Evolutionary conservation across 2,329 filamentous ascomycete genomes (phyloP).

Genomic region (Hymenotorrendiella dingleyae): DNA sequence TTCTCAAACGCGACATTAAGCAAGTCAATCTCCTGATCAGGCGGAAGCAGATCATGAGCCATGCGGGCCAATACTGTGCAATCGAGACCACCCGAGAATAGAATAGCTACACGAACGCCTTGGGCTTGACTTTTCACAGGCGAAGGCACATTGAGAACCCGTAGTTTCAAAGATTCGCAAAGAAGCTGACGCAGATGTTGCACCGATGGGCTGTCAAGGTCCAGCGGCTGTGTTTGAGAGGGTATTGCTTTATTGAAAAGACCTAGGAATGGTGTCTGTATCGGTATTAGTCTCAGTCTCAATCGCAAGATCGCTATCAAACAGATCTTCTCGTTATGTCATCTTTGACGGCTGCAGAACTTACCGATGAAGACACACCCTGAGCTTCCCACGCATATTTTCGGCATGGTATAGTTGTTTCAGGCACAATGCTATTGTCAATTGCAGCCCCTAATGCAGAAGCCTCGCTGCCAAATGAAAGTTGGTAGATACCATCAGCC

Average conservation of each 20-base stretch:
- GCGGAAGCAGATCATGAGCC: constrained; percentile 67
- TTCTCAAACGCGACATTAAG: constrained; percentile 98
- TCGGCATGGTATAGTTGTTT: constrained; percentile 9
- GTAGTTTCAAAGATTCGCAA: constrained; percentile 53
- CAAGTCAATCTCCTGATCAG: constrained; percentile 68
- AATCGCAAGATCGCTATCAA: no score
- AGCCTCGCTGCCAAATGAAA: constrained; percentile 15
- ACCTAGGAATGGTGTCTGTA: constrained; percentile 18
- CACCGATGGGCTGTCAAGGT: constrained; percentile 45
- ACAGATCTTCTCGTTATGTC: no score
- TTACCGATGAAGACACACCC: constrained; percentile 4
- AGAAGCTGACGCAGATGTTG: constrained; percentile 48
- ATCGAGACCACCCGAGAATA: constrained; percentile 93
- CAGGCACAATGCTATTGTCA: neutral
- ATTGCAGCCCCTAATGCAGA: neutral
- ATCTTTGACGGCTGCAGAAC: neutral
- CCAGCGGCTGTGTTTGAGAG: constrained; percentile 23
- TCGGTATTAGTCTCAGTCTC: neutral
- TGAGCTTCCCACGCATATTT: constrained; percentile 11
- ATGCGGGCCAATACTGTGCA: constrained; percentile 83
- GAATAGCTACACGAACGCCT: constrained; percentile 60
- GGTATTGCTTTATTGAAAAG: constrained; percentile 35
- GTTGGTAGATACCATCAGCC: constrained; percentile 69
- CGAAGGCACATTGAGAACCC: constrained; percentile 62
- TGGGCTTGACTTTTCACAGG: constrained; percentile 31